Evolutionary conservation across 2,329 filamentous ascomycete species (phyloP).

Genomic region (Aspergillus amoenus): DNA sequence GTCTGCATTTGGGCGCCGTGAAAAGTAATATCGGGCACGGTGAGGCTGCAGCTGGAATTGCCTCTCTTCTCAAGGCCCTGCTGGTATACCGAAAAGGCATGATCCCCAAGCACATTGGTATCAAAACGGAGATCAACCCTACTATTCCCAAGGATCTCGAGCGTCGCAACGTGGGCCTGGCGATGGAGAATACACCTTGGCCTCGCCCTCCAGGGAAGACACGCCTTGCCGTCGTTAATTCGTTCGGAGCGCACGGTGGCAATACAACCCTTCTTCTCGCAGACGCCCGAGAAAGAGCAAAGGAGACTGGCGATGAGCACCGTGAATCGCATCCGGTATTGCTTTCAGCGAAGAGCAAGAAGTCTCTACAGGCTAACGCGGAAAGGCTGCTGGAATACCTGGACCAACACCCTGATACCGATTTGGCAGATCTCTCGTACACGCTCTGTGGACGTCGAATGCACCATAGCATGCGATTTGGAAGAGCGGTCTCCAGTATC

Average conservation of each 20-base stretch:
- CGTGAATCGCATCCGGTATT: slow-evolving; percentile 56
- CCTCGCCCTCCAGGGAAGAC: slow-evolving; percentile 22
- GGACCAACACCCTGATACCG: slow-evolving; percentile 31
- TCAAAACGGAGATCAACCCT: slow-evolving; percentile 51
- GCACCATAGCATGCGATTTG: slow-evolving; percentile 27
- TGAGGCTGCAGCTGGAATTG: slow-evolving; percentile 34
- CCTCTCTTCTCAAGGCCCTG: slow-evolving; percentile 59
- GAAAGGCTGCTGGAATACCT: slow-evolving; percentile 49
- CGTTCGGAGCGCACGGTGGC: slow-evolving; percentile 68
- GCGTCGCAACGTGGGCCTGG: slow-evolving; percentile 29
- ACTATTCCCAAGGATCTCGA: slow-evolving; percentile 30
- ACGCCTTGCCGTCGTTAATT: slow-evolving; percentile 53
- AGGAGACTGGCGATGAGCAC: slow-evolving; percentile 34
- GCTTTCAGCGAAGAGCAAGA: slow-evolving; percentile 53
- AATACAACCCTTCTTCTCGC: slow-evolving; percentile 66
- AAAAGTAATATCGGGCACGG: slow-evolving; percentile 31
- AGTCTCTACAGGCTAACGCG: slow-evolving; percentile 52
- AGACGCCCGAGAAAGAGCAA: slow-evolving; percentile 55
- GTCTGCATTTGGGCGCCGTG: slow-evolving; percentile 24
- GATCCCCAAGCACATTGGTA: slow-evolving; percentile 67
- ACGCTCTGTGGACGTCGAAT: slow-evolving; percentile 60
- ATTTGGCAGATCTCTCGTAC: slow-evolving; percentile 60
- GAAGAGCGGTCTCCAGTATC: not conserved
- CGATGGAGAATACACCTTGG: slow-evolving; percentile 43
- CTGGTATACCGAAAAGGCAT: slow-evolving; percentile 62